phyloP scores from a whole-genome alignment of 2,329 filamentous ascomycete species.

The Ophiocordyceps camponoti-floridani region DNA sequence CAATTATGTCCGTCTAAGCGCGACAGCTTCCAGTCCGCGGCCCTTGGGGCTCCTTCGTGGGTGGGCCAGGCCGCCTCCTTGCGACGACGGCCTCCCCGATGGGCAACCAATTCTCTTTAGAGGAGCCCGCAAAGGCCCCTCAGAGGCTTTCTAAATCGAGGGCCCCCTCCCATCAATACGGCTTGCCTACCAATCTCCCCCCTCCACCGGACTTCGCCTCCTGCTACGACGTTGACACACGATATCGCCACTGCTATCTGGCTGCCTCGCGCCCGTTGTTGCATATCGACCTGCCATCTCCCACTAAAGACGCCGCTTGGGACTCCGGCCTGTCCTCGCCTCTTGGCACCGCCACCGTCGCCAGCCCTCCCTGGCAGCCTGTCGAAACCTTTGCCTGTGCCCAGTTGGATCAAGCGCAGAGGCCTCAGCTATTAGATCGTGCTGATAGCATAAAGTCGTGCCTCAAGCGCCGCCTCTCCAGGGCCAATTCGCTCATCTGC shows the following conservation, averaged over 20 bases:
- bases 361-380: not conserved
- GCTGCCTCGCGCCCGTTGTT: constrained; percentile 7
- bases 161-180: constrained; percentile 17
- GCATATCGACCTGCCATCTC: not conserved
- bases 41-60: not conserved
- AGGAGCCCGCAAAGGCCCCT: constrained; percentile 19
- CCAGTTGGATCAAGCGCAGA: not conserved
- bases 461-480: not conserved
- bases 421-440: too few relatives aligned
- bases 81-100: constrained; percentile 12
- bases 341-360: not conserved
- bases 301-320: not conserved
- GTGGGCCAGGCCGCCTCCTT: not conserved
- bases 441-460: not conserved
- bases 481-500: constrained; percentile 2
- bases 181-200: constrained; percentile 18
- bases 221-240: constrained; percentile 4
- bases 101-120: constrained; percentile 32
- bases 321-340: not conserved
- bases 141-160: constrained; percentile 35
- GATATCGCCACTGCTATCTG: constrained; percentile 14
- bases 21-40: too few relatives aligned
- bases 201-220: constrained; percentile 7
- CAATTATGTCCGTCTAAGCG: not conserved
- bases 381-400: not conserved